phyloP scores from a whole-genome alignment of 2,329 filamentous ascomycete species.

The Hirsutella rhossiliensis region DNA sequence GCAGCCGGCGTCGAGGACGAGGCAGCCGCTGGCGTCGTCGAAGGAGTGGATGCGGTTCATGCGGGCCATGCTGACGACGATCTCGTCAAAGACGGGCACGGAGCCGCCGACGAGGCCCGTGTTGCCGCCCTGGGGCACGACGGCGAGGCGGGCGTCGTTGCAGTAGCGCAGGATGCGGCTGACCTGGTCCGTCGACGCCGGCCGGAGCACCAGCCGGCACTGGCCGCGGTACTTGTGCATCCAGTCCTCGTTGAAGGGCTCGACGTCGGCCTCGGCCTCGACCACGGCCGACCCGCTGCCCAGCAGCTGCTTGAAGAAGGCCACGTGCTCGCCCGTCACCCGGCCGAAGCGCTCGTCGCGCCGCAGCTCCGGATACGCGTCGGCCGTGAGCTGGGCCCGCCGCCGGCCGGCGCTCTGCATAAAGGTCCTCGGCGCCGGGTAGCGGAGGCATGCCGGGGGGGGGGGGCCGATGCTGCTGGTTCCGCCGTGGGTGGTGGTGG shows the following conservation, averaged over 20 bases:
- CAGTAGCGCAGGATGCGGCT: conserved; percentile 89
- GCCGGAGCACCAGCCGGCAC: conserved; percentile 76
- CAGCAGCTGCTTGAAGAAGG: conserved; percentile 70
- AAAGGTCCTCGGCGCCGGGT: conserved; percentile 16
- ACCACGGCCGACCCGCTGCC: conserved; percentile 69
- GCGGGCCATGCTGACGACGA: conserved; percentile 78
- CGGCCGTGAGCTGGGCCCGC: conserved; percentile 60
- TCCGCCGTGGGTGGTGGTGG: too few species aligned
- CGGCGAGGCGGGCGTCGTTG: conserved; percentile 82
- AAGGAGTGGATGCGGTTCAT: conserved; percentile 91
- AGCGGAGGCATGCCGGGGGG: too few species aligned
- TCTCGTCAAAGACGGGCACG: conserved; percentile 96
- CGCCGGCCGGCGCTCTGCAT: conserved; percentile 9
- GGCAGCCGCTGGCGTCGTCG: conserved; percentile 80
- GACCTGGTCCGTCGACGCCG: conserved; percentile 73
- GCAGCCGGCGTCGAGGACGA: conserved; percentile 83
- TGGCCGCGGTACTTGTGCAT: conserved; percentile 98
- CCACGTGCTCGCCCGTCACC: conserved; percentile 68
- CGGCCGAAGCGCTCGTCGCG: conserved; percentile 64
- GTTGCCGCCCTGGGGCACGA: conserved; percentile 95
- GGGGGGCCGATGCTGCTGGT: too few species aligned
- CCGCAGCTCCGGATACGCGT: conserved; percentile 74
- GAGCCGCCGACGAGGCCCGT: conserved; percentile 92
- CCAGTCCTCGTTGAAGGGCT: conserved; percentile 94
- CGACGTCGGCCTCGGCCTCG: conserved; percentile 66